Percentiles rank a stretch among this genome's conserved stretches.
phyloP scores from a whole-genome alignment of 805 yeast species.

The Starmerella gropengiesseri region DNA sequence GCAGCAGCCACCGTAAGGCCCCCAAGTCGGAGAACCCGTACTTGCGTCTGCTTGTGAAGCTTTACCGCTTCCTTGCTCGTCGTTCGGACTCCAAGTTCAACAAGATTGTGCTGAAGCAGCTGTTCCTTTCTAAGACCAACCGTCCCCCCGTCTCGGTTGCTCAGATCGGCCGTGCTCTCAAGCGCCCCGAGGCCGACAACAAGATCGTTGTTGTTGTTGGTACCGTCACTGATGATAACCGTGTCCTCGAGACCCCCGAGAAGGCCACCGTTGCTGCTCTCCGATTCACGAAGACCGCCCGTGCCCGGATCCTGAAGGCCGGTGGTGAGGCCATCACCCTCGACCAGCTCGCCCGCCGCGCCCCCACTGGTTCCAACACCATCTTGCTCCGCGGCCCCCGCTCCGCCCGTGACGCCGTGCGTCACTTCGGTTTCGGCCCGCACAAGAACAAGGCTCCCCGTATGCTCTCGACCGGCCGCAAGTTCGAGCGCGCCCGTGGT shows the following conservation, averaged over 20 bases:
- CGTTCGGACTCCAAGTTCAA: constrained; percentile 97
- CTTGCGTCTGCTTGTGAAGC: constrained; percentile 94
- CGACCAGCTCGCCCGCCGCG: constrained; percentile 97
- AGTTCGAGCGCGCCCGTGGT: constrained; percentile 99
- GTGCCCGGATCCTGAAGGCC: constrained; percentile 90
- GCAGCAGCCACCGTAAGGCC: constrained; percentile 94
- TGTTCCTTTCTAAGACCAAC: constrained; percentile 97
- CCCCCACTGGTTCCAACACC: constrained; percentile 99
- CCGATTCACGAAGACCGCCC: constrained; percentile 98
- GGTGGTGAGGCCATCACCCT: constrained; percentile 99
- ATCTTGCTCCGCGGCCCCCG: constrained; percentile 97
- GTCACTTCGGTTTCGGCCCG: constrained; percentile 99
- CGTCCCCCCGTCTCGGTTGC: constrained; percentile 98
- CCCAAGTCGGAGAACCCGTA: constrained; percentile 99
- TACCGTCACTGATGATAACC: constrained; percentile 97
- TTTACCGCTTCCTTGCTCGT: constrained; percentile 99
- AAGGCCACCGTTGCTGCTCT: constrained; percentile 97
- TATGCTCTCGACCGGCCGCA: constrained; percentile 94
- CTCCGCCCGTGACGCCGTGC: constrained; percentile 97
- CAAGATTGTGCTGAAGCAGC: constrained; percentile 87
- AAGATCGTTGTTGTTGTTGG: constrained; percentile 98
- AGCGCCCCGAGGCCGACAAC: constrained; percentile 71
- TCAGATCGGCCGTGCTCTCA: constrained; percentile 74
- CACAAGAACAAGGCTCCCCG: constrained; percentile 99
- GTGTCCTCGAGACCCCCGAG: constrained; percentile 78